Percentiles rank a stretch among this genome's conserved stretches.
These are phyloP conservation scores for Niebla homalea DNA, from an alignment of 495 filamentous ascomycete genomes.

Conservation along the genomic window DNA sequence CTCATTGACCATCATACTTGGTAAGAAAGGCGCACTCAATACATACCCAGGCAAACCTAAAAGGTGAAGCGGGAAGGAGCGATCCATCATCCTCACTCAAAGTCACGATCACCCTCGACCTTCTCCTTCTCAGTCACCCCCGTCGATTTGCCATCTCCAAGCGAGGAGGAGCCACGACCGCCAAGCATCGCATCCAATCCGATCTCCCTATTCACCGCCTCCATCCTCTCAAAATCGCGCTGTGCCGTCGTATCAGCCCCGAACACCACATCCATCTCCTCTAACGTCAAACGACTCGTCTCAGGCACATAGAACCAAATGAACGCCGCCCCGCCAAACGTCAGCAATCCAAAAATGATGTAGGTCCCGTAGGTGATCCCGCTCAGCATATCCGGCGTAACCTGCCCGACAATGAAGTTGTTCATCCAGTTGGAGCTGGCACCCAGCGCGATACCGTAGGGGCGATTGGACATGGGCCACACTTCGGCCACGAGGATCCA, in stretches of 20 bases:
- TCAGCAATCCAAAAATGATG: slow-evolving; percentile 20
- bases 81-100: not conserved
- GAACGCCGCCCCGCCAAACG: slow-evolving; percentile 13
- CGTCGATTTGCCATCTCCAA: no score
- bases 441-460: slow-evolving; percentile 61
- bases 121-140: slow-evolving; percentile 3
- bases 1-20: no score
- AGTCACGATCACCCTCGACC: not conserved
- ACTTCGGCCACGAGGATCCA: slow-evolving; percentile 61
- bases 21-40: no score
- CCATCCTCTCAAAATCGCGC: slow-evolving; percentile 49
- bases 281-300: slow-evolving; percentile 45
- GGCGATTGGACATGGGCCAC: slow-evolving; percentile 60
- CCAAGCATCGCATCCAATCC: slow-evolving; percentile 27
- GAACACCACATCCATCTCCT: slow-evolving; percentile 33
- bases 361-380: slow-evolving; percentile 28
- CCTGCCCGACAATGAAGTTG: slow-evolving; percentile 55
- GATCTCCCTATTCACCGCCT: slow-evolving; percentile 49
- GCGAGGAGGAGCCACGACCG: not conserved
- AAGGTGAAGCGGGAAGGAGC: no score
- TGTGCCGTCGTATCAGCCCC: slow-evolving; percentile 35
- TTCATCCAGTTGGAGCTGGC: slow-evolving; percentile 53
- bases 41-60: no score
- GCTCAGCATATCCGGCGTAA: slow-evolving; percentile 47
- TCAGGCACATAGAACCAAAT: slow-evolving; percentile 43